Evolutionary conservation across 257 asterid genomes (phyloP).

Genomic region (Sherardia arvensis): DNA sequence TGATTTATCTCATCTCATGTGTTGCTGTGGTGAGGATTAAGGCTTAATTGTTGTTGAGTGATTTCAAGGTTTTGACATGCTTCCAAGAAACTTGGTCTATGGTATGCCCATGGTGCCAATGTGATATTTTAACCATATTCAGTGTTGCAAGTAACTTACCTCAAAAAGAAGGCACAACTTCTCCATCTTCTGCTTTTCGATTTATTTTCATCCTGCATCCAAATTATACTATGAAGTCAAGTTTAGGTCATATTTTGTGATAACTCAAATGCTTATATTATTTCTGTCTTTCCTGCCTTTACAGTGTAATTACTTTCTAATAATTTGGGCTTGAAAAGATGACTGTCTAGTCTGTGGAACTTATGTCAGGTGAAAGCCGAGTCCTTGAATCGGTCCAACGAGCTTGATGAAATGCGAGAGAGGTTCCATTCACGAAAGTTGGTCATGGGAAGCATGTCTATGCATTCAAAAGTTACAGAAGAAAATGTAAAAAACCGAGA

Average conservation of each 20-base stretch:
- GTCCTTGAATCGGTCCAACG: constrained; percentile 60
- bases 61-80: too few relatives aligned
- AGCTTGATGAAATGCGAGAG: constrained; percentile 79
- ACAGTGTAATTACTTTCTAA: background rate
- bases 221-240: background rate
- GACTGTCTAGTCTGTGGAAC: constrained; percentile 17
- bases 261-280: background rate
- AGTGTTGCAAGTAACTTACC: background rate
- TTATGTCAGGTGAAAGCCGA: constrained; percentile 61
- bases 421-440: constrained; percentile 66
- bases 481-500: constrained; percentile 83
- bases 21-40: background rate
- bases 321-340: constrained; percentile 7
- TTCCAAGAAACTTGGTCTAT: background rate
- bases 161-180: background rate
- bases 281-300: constrained; percentile 2
- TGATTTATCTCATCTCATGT: background rate
- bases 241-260: background rate
- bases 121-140: background rate
- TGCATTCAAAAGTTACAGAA: constrained; percentile 75
- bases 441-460: constrained; percentile 89
- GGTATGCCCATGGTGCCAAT: background rate
- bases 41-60: too few relatives aligned
- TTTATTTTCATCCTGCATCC: background rate
- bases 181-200: background rate